Percentiles rank a stretch among this genome's conserved stretches.
Conservation (phyloP, 345 rosid genomes). For the Jatropha curcas region DNA sequence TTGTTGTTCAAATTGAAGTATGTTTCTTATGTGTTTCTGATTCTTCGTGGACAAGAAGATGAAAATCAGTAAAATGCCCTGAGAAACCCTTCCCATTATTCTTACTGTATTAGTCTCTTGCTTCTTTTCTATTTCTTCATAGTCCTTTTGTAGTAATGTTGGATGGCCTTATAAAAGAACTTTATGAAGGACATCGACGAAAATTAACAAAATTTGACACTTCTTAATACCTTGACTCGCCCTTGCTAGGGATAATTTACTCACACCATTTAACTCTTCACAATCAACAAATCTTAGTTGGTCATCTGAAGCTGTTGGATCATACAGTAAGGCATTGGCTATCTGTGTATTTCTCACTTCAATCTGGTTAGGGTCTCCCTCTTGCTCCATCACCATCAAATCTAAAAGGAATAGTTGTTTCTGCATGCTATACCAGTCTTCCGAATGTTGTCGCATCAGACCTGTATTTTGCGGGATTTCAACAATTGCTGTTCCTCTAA, state of each 20-base stretch:
- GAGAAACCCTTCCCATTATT: not conserved
- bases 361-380: not conserved
- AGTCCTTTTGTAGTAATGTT: no score
- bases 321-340: not conserved
- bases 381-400: slow-evolving; percentile 13
- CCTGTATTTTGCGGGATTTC: not conserved
- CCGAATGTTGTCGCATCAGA: slow-evolving; percentile 20
- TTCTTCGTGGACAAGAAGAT: not conserved
- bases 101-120: not conserved
- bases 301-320: slow-evolving; percentile 6
- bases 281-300: not conserved
- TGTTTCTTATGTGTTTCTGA: not conserved
- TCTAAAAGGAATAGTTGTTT: slow-evolving; percentile 18
- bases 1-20: not conserved
- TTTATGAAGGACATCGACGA: not conserved
- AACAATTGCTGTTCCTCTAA: slow-evolving; percentile 20
- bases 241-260: not conserved
- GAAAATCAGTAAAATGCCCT: not conserved
- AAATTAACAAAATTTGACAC: not conserved
- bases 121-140: not conserved
- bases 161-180: slow-evolving; percentile 5
- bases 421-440: slow-evolving; percentile 23
- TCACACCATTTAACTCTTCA: not conserved
- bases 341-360: not conserved
- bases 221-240: not conserved